phyloP scores from a whole-genome alignment of 768 basidiomycete species.

The Podaxis sp. region DNA sequence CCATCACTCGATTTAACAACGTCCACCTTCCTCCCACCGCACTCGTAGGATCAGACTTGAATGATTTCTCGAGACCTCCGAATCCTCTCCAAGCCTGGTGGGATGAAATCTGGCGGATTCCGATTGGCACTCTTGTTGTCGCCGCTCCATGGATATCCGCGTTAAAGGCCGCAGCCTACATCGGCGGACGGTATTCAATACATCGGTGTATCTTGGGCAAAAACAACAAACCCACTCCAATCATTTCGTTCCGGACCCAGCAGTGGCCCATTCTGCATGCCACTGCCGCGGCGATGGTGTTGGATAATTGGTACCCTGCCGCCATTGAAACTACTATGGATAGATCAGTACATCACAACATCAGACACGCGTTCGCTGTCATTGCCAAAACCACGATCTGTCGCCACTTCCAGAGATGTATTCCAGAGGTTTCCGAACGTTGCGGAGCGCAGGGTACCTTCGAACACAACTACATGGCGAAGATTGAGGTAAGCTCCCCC shows the following conservation, averaged over 20 bases:
- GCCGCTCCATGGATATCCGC: constrained; percentile 50
- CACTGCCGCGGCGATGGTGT: constrained; percentile 50
- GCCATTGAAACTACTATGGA: constrained; percentile 38
- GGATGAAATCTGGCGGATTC: constrained; percentile 55
- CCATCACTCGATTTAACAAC: constrained; percentile 55
- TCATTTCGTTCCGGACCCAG: constrained; percentile 65
- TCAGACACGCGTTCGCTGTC: constrained; percentile 56
- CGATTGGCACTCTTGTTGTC: constrained; percentile 52
- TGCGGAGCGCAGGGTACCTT: constrained; percentile 69
- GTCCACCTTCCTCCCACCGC: constrained; percentile 52
- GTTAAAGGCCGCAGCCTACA: constrained; percentile 53
- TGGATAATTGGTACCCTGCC: constrained; percentile 47
- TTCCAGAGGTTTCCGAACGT: constrained; percentile 56
- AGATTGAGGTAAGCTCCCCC: constrained; percentile 42
- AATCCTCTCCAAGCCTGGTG: constrained; percentile 52
- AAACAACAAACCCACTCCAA: constrained; percentile 41
- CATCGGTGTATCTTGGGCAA: constrained; percentile 52
- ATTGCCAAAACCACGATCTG: constrained; percentile 56
- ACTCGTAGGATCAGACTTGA: constrained; percentile 45
- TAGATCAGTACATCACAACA: constrained; percentile 38
- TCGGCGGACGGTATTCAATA: constrained; percentile 58
- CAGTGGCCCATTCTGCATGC: constrained; percentile 59
- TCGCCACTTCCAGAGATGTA: constrained; percentile 51
- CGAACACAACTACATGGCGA: constrained; percentile 60
- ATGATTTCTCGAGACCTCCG: constrained; percentile 37